Base-by-base conservation (phyloP, 176 grass and related monocot genomes). In the Chrysopogon serrulatus region DNA sequence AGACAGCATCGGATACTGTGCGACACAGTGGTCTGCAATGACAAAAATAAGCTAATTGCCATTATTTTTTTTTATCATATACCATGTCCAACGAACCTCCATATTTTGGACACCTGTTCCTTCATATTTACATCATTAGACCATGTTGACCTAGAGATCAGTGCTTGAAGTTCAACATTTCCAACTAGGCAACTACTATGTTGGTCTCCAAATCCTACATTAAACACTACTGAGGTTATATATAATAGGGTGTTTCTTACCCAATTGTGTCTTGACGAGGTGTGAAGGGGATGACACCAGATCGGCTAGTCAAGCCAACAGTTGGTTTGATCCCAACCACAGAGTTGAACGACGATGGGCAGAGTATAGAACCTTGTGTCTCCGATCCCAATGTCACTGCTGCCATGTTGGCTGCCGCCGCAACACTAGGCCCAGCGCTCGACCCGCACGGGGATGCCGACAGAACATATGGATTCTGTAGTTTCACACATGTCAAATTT, bases 381-480 rank as follows among this genome's bases (percentile, higher is more conserved):
- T 95, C 93, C 3, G 93, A 82, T 16, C 93, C 93, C 43, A 95
- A 40, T 31, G 93, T 92, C 88, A 90, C 93, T 14, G 93, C 81
- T 0, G 59, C 93, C 88, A 95, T 77, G 88, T 92, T 90, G 28
- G 90, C 86, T 23, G 88, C 94, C 17, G 78, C 91, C n/a, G n/a
- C n/a, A n/a, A n/a, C n/a, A n/a, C n/a, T n/a, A n/a, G n/a, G n/a
- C n/a, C 94, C 94, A 5, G 71, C 75, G 79, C 85, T 95, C 8
- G 93, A 95, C 8, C 86, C 94, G 64, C 90, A 93, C 1, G 90
- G 91, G 0, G 3, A 7, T 0, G 5, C 27, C 18, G 86, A 89
- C 4, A 91, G 77, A 33, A 64, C 81, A 7, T 87, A 93, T 1
- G 94, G 94, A 47, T 93, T 93, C 86, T 86, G 53, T 57, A 56